These are phyloP conservation scores for Earliella scabrosa DNA, from an alignment of 1,284 basidiomycete species.

Conservation along the genomic window DNA sequence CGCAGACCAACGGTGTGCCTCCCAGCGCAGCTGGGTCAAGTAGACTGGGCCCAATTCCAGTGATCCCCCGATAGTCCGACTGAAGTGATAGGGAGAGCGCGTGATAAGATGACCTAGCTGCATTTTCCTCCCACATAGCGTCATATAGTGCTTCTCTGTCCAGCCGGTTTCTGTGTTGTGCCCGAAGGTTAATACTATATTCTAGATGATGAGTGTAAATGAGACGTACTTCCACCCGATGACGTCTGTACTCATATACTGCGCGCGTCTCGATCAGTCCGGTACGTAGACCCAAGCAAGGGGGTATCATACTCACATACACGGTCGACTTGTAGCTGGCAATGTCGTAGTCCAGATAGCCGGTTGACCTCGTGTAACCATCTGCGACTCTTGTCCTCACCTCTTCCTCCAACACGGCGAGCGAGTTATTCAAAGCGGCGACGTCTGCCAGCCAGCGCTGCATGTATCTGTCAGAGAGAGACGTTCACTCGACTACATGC, in stretches of 20 bases:
- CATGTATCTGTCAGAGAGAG: background rate
- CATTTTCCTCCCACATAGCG: background rate
- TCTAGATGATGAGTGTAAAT: background rate
- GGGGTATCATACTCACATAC: background rate
- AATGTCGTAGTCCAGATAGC: background rate
- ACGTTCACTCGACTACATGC: background rate
- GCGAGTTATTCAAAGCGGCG: too few relatives aligned
- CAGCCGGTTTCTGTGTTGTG: background rate
- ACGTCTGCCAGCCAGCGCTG: too few relatives aligned
- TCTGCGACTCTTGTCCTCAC: too few relatives aligned
- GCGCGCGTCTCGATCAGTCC: too few relatives aligned
- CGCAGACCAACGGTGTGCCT: background rate
- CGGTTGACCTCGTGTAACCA: too few relatives aligned
- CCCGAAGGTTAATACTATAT: background rate
- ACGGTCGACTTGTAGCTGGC: background rate
- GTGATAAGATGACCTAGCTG: too few relatives aligned
- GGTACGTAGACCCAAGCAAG: background rate
- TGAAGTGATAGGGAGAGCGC: too few relatives aligned
- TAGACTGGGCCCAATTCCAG: background rate
- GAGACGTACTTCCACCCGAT: background rate
- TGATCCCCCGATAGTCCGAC: too few relatives aligned
- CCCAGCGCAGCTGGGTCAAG: too few relatives aligned
- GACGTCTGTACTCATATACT: background rate
- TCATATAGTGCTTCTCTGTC: background rate
- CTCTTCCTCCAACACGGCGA: too few relatives aligned